phyloP scores from a whole-genome alignment of 139 green algal species.

The Trebouxia sp. region DNA sequence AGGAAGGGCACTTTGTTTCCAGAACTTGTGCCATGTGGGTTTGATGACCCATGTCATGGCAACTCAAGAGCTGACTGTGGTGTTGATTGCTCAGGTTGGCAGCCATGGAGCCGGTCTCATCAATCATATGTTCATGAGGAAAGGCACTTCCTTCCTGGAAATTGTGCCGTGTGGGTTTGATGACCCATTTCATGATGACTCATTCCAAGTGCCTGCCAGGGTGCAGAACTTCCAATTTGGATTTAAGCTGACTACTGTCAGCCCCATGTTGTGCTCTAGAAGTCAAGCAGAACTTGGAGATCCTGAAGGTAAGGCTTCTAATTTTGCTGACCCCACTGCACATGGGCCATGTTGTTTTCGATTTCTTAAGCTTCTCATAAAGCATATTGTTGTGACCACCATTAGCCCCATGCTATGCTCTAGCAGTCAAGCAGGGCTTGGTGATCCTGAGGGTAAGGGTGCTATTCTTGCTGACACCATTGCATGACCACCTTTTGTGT shows the following conservation, averaged over 20 bases:
- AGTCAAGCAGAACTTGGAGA: constrained; percentile 18
- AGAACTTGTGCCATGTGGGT: constrained; percentile 31
- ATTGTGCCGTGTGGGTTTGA: constrained; percentile 31
- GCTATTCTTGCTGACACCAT: too few relatives aligned
- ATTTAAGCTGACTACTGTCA: constrained; percentile 28
- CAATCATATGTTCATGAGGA: constrained; percentile 31
- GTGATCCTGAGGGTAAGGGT: too few relatives aligned
- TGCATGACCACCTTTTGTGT: too few relatives aligned
- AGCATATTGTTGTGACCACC: too few relatives aligned
- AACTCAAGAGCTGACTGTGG: background rate
- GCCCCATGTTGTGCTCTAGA: constrained; percentile 11
- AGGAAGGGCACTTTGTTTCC: constrained; percentile 11
- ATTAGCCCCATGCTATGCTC: too few relatives aligned
- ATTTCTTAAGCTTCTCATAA: too few relatives aligned
- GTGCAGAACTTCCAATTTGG: constrained; percentile 12
- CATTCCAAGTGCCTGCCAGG: constrained; percentile 14
- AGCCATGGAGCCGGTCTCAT: constrained; percentile 28
- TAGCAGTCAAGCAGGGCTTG: too few relatives aligned
- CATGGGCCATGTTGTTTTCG: background rate
- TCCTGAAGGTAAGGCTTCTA: background rate
- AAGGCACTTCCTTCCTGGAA: constrained; percentile 24
- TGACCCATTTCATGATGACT: constrained; percentile 6
- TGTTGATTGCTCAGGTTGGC: constrained; percentile 7
- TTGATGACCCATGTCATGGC: constrained; percentile 1
- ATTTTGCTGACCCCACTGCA: too few relatives aligned